Percentiles rank a stretch among this genome's conserved stretches.
These are phyloP conservation scores for Oryza nivara DNA, from an alignment of 176 grass and related monocot genomes.

Conservation along the genomic window DNA sequence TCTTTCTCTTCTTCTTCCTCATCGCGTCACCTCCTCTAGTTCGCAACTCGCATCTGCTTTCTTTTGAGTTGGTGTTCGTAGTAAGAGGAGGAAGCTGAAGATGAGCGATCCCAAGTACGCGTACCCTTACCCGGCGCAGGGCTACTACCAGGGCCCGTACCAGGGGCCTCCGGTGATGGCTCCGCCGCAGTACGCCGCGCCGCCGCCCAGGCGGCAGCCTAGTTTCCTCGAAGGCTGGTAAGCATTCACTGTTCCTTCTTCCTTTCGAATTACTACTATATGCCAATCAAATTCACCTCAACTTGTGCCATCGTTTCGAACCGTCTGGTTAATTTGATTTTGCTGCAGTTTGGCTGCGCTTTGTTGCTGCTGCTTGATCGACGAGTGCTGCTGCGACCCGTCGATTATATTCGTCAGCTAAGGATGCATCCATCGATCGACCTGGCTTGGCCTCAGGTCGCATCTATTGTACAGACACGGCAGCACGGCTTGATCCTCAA, in stretches of 20 bases:
- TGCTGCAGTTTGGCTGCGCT: constrained; percentile 67
- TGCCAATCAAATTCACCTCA: too few species aligned
- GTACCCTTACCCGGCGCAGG: constrained; percentile 84
- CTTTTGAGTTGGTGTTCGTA: not conserved
- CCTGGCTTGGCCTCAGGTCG: not conserved
- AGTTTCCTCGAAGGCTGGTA: constrained; percentile 87
- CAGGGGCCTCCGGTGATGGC: constrained; percentile 91
- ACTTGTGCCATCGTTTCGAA: not conserved
- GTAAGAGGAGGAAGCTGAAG: not conserved
- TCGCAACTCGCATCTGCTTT: not conserved
- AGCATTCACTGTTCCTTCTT: too few species aligned
- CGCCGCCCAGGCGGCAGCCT: constrained; percentile 42
- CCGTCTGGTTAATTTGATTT: not conserved
- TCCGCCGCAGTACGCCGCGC: constrained; percentile 79
- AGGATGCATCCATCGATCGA: not conserved
- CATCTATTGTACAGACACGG: not conserved
- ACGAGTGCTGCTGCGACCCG: constrained; percentile 87
- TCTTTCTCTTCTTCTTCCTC: not conserved
- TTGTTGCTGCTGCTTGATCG: constrained; percentile 73
- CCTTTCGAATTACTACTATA: too few species aligned
- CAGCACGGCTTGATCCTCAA: not conserved
- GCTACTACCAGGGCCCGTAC: constrained; percentile 67
- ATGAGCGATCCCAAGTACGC: constrained; percentile 91
- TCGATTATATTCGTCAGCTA: constrained; percentile 55
- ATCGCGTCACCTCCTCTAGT: not conserved